Conservation (phyloP, 192 early-diverging fungal genomes). For the Backusella luteola region DNA sequence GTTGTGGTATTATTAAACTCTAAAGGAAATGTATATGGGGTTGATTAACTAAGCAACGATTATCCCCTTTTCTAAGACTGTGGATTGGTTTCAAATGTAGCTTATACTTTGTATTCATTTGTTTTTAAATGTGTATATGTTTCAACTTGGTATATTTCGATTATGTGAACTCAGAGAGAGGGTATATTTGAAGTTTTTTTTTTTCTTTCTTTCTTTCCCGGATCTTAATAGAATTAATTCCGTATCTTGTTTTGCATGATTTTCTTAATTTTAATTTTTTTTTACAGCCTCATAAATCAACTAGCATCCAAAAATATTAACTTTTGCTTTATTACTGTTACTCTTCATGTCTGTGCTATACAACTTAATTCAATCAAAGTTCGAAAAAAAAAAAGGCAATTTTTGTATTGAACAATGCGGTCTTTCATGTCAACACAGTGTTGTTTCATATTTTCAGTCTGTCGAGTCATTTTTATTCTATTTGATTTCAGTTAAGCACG, state of each 20-base stretch:
- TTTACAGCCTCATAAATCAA: not conserved
- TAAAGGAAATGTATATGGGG: not conserved
- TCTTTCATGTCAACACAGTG: not conserved
- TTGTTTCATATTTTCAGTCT: constrained; percentile 2
- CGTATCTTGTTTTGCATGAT: not conserved
- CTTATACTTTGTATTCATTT: not conserved
- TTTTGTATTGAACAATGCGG: not conserved
- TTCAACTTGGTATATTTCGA: not conserved
- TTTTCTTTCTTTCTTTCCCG: not conserved
- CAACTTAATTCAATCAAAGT: too few species aligned
- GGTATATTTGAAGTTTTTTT: not conserved
- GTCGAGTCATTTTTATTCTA: not conserved
- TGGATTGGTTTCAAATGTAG: not conserved
- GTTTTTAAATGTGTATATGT: not conserved
- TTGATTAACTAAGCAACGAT: not conserved
- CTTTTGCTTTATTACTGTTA: not conserved
- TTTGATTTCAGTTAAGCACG: not conserved
- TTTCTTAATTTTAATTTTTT: not conserved
- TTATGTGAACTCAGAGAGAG: not conserved
- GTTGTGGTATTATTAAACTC: not conserved
- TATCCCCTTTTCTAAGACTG: not conserved
- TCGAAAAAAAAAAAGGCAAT: not conserved
- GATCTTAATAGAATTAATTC: not conserved
- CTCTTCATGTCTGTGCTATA: too few species aligned
- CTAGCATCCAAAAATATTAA: not conserved